Evolutionary conservation across 2,329 filamentous ascomycete genomes (phyloP).

Genomic region (Colletotrichum navitas): DNA sequence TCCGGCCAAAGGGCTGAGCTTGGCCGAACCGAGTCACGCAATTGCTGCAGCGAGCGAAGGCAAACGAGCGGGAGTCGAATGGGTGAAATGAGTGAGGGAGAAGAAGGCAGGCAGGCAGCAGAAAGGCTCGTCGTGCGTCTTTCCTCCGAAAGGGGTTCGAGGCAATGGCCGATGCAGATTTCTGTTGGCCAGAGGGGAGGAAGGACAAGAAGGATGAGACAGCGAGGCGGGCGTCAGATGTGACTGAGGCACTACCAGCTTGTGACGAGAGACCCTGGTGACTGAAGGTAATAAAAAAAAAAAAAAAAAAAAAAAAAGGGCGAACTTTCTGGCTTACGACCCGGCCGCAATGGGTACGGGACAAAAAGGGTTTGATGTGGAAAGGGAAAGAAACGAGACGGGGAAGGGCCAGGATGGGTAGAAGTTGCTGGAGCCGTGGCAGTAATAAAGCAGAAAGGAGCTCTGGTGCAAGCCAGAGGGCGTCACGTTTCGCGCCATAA

Average conservation of each 20-base stretch:
- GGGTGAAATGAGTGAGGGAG: not conserved
- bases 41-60: conserved; percentile 20
- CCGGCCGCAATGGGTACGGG: conserved; percentile 21
- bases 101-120: conserved; percentile 7
- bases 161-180: conserved; percentile 3
- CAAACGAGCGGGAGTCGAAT: conserved; percentile 12
- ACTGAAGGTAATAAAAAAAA: not conserved
- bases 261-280: conserved; percentile 28
- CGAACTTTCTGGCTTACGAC: conserved; percentile 18
- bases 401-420: conserved; percentile 20
- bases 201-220: conserved; percentile 19
- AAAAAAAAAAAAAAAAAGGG: not conserved
- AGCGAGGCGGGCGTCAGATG: conserved; percentile 22
- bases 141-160: conserved; percentile 1
- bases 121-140: conserved; percentile 11
- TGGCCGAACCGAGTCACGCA: conserved; percentile 25
- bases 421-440: conserved; percentile 41
- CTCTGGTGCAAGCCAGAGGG: conserved; percentile 55
- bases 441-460: conserved; percentile 45
- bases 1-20: conserved; percentile 31
- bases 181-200: conserved; percentile 16
- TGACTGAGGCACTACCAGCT: conserved; percentile 29
- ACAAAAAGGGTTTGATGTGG: conserved; percentile 19
- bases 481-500: conserved; percentile 59
- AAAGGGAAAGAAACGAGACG: conserved; percentile 19